Evolutionary conservation across 345 rosid genomes (phyloP), one percentile per base, ranked within the genome.

Genomic region (Populus simonii): DNA sequence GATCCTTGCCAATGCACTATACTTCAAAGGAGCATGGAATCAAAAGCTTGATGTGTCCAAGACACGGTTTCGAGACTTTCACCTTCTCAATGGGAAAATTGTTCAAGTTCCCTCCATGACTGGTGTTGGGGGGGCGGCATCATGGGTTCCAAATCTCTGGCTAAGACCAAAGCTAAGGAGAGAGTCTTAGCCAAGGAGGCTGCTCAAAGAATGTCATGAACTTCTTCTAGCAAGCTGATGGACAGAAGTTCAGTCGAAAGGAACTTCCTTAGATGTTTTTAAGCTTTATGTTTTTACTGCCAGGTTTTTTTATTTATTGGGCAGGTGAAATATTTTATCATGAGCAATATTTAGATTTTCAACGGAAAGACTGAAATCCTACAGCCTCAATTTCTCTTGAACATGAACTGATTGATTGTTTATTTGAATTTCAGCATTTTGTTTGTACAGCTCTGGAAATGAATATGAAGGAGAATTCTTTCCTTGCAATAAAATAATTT

Each of bases 81-180:
- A 51, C 43, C 67, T 51, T 57, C 79, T 69, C 6, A 23, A 35
- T 36, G 79, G 79, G 9, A 13, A 27, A 23, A 35, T 68, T 53
- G 53, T 76, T 22, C 36, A 59, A 11, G 79, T 23, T 45, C 81
- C 85, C 7, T 84, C 77, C 80, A 78, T 84, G 89, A 78, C 51
- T 0, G 68, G 73, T 47, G 3, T n/a, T 41, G 55, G 43, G 94
- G 96, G 8, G 94, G 97, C 17, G 96, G 97, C 2, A 87, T 91
- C 33, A 93, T 91, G 97, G 97, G 96, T 4, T 88, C 96, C n/a
- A 93, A 93, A 82, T 91, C 97, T 3, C 93, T 89, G 86, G 93
- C 96, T 38, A 89, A 85, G 81, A 89, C 91, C 68, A 91, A 90
- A 80, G 96, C 97, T 11, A 89, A 84, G 71, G 92, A 93, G 79